Base-by-base conservation (phyloP, 805 yeast species). In the Candida ponderosae region DNA sequence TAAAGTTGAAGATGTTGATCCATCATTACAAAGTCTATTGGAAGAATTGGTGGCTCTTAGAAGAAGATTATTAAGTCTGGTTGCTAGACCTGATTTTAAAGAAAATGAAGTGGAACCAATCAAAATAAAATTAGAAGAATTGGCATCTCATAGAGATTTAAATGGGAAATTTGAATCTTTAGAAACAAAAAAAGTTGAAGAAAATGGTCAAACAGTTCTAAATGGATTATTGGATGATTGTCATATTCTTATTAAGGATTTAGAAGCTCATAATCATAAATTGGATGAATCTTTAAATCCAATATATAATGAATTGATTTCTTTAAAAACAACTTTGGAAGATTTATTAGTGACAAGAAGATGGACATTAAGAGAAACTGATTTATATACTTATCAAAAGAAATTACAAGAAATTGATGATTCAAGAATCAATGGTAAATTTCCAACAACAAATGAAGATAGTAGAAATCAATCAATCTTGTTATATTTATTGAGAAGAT, bases 341-440 rank as follows among this genome's bases (percentile, higher is more conserved):
- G 86, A 85, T 47, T 65, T 93, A 44, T 68, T 90, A 49, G 77
- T 93, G 32, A 93, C 98, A 3, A 79, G 96, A 60, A 75, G 98
- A 57, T 93, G 99, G 99, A 90, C 97, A 2, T 67, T 93, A 63
- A 76, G 99, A 53, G 96, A 89, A 53, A 93, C 98, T 0, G 99
- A 93, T 62, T 68, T 93, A 43, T 93, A 83, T 62, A 70, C 72
- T 34, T 89, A 84, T 56, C 95, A 88, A 60, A 77, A 80, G 51
- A 69, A 70, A 44, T 66, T 93, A 43, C 79, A 76, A 50, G 72
- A 68, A 40, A 79, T 93, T 43, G 96, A 90, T 55, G 81, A 78
- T 36, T 55, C 72, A 44, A 70, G 96, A 50, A 69, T 79, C 7
- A 66, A 72, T 37, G 85, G 85, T 5, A 68, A 68, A 44, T 81